Conservation (phyloP, 2,329 filamentous ascomycete species). For the Fusarium hostae region DNA sequence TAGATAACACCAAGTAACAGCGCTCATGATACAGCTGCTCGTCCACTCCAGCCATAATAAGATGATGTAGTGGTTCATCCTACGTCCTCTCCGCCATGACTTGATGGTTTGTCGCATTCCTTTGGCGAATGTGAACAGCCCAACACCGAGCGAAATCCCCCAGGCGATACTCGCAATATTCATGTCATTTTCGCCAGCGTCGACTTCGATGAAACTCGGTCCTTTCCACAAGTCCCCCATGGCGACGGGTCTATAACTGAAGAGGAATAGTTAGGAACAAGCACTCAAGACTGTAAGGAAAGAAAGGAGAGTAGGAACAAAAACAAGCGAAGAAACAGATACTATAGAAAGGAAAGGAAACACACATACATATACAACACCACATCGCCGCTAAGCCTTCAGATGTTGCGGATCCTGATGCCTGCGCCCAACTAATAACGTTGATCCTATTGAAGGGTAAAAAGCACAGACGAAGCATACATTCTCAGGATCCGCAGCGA, state of each 20-base stretch:
- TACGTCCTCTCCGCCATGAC: slow-evolving; percentile 40
- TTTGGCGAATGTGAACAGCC: slow-evolving; percentile 42
- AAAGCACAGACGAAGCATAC: slow-evolving; percentile 29
- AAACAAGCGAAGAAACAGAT: background rate
- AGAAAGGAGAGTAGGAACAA: background rate
- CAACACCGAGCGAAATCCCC: slow-evolving; percentile 43
- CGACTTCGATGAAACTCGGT: slow-evolving; percentile 12
- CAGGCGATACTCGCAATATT: slow-evolving; percentile 45
- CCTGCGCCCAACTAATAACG: background rate
- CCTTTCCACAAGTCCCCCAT: slow-evolving; percentile 39
- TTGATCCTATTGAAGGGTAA: slow-evolving; percentile 8
- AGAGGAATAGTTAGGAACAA: no score
- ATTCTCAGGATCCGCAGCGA: slow-evolving; percentile 37
- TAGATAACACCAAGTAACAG: slow-evolving; percentile 43
- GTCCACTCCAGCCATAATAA: slow-evolving; percentile 42
- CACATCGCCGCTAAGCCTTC: slow-evolving; percentile 17
- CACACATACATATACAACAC: slow-evolving; percentile 34
- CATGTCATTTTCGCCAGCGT: slow-evolving; percentile 39
- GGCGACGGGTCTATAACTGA: no score
- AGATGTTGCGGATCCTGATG: slow-evolving; percentile 12
- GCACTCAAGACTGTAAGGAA: no score
- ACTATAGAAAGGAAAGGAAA: background rate
- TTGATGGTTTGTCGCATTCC: slow-evolving; percentile 37
- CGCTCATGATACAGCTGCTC: slow-evolving; percentile 42
- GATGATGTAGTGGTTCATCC: slow-evolving; percentile 38